Percentiles rank a stretch among this genome's conserved stretches.
These are phyloP conservation scores for Silybum marianum DNA, from an alignment of 129 eudicot genomes.

Conservation along the genomic window DNA sequence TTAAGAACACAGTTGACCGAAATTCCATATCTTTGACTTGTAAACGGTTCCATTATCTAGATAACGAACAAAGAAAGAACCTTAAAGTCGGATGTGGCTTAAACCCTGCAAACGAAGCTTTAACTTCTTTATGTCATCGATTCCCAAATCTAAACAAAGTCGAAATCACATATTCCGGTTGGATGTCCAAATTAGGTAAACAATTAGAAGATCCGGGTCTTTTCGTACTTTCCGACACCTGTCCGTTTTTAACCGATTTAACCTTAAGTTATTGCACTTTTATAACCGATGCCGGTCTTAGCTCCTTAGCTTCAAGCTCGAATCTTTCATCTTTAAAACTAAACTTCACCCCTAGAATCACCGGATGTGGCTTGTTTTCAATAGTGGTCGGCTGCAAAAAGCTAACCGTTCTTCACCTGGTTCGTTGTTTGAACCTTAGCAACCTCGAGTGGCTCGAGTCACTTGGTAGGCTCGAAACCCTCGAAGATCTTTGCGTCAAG, in stretches of 20 bases:
- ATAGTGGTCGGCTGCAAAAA: slow-evolving; percentile 67
- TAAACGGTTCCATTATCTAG: slow-evolving; percentile 62
- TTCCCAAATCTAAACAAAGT: slow-evolving; percentile 61
- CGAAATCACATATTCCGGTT: slow-evolving; percentile 75
- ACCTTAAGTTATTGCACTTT: slow-evolving; percentile 81
- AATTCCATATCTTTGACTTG: slow-evolving; percentile 65
- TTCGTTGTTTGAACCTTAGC: slow-evolving; percentile 61
- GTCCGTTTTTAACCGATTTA: slow-evolving; percentile 55
- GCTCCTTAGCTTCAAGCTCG: slow-evolving; percentile 59
- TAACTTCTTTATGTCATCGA: slow-evolving; percentile 59
- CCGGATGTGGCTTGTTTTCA: slow-evolving; percentile 75
- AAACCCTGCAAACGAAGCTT: slow-evolving; percentile 69
- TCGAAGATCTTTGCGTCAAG: slow-evolving; percentile 68
- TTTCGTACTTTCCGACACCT: slow-evolving; percentile 46
- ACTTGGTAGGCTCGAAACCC: slow-evolving; percentile 66
- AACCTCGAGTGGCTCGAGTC: slow-evolving; percentile 88
- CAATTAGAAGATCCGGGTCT: slow-evolving; percentile 83
- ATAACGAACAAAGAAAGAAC: slow-evolving; percentile 58
- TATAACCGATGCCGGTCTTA: slow-evolving; percentile 76
- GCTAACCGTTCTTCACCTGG: slow-evolving; percentile 57
- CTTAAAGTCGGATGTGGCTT: slow-evolving; percentile 80
- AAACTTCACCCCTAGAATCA: slow-evolving; percentile 73
- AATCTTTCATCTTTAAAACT: slow-evolving; percentile 66
- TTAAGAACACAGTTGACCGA: slow-evolving; percentile 47
- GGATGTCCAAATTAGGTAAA: slow-evolving; percentile 78